phyloP scores from a whole-genome alignment of 805 yeast genomes.

The Candida ortonii region DNA sequence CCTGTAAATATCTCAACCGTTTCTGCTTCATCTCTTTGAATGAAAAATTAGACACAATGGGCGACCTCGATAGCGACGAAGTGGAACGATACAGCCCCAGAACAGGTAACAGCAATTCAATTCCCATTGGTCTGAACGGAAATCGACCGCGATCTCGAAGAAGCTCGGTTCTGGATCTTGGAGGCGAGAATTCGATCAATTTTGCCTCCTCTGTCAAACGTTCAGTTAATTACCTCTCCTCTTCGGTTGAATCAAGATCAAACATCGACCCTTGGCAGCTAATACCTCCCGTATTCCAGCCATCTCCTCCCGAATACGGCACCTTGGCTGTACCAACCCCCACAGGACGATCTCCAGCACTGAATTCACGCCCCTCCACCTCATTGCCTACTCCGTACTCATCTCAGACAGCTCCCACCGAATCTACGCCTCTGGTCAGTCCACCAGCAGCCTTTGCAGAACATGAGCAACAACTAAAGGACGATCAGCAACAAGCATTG shows the following conservation, averaged over 20 bases:
- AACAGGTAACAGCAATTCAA: background rate
- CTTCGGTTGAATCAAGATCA: constrained; percentile 20
- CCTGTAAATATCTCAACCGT: too few relatives aligned
- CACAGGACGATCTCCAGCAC: too few relatives aligned
- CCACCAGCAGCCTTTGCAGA: background rate
- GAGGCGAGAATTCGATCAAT: constrained; percentile 37
- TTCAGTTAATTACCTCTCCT: constrained; percentile 30
- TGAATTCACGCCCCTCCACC: too few relatives aligned
- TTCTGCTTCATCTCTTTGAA: too few relatives aligned
- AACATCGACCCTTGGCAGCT: too few relatives aligned
- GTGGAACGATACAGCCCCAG: background rate
- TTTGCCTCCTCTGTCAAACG: constrained; percentile 35
- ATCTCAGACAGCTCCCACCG: constrained; percentile 1
- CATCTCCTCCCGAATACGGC: background rate
- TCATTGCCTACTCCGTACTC: too few relatives aligned
- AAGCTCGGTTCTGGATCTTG: constrained; percentile 34
- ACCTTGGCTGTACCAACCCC: background rate
- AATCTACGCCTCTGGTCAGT: constrained; percentile 4
- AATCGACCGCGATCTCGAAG: constrained; percentile 24
- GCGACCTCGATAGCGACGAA: too few relatives aligned
- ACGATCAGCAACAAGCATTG: constrained; percentile 7
- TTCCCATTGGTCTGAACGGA: too few relatives aligned
- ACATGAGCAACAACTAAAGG: constrained; percentile 3
- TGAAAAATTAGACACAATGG: too few relatives aligned
- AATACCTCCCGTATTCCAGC: too few relatives aligned